Base-by-base conservation (phyloP, 2,329 filamentous ascomycete genomes). In the Chaetomium sp. region DNA sequence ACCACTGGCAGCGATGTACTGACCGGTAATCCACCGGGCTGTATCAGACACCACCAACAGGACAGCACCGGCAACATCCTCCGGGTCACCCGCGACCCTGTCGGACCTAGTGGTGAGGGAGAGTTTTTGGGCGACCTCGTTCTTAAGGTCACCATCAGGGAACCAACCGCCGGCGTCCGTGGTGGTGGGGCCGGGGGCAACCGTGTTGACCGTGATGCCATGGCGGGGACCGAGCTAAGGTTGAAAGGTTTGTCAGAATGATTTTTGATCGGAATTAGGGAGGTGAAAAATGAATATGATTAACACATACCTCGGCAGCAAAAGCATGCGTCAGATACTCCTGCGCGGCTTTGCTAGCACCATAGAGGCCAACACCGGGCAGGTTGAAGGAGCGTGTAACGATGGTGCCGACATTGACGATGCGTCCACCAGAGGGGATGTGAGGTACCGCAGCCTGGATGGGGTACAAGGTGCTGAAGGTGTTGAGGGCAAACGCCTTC, bases 11-110 rank as follows among this genome's bases (percentile, higher is more conserved):
- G 66, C 69, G 56, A 75, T 71, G 36, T 64, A 68, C 65, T 76
- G 72, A 6, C 69, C 74, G 0, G 74, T 75, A n/a, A 76, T 71
- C 74, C 74, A 76, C 5, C 74, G 62, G 34, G 67, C 69, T 54
- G 71, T 70, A 56, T 74, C 70, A 6, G 63, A 69, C 1, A 66
- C 71, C 3, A 76, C 53, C 45, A 75, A 55, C 33, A 74, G 56
- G 33, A 72, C 70, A 0, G 71, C 72, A 57, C 77, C 74, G 0
- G 70, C 75, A 43, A 78, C 66, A 53, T 78, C 75, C 14, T 70
- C 69, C 2, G 65, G 54, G 0, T 65, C 70, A 0, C 73, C 74
- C 1, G 67, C 45, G 0, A 71, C 57, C n/a, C 68, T 59, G 4
- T 65, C 72, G 1, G 68, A 68, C 42, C 70, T 63, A 0, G 69